Evolutionary conservation across 1,284 basidiomycete species (phyloP), one percentile per base, ranked within the genome.

Genomic region (Ceratobasidium theobromae): DNA sequence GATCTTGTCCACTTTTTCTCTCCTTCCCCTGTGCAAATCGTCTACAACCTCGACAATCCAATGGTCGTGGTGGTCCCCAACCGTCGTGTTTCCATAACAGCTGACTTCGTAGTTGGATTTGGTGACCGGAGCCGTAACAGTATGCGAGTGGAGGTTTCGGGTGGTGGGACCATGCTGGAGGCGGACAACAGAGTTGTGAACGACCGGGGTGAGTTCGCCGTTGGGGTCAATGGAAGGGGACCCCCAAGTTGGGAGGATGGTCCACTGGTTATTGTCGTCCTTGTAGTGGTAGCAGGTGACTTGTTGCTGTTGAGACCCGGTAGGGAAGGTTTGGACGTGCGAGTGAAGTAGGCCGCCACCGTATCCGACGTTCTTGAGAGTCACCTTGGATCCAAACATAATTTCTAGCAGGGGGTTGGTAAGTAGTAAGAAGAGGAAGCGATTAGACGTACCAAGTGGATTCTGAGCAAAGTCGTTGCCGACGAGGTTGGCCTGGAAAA

Each of bases 241-340:
- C 49, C 89, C 84, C 93, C 94, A 97, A 2, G 81, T 81, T 1
- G 93, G 94, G 1, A 88, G 82, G 71, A 99, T 76, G 43, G 82
- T 74, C 88, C 93, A 99, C 62, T 98, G 84, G 78, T 99, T 99
- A 82, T 99, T 99, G 67, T 88, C 86, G 77, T 99, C 96, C 79
- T 96, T 97, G 85, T 99, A 98, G 80, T 99, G 96, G 77, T 99
- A 99, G 79, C 96, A 99, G 0, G 96, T 99, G 11, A 99, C 88
- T 77, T 99, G 97, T 74, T 98, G 96, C 76, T 99, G 95, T 67
- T 82, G 80, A 0, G 93, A 97, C n/a, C 95, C 96, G 16, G 87
- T 81, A 0, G 97, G 97, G 75, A 89, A 98, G 0, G 91, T 89
- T 76, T 98, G 96, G 21, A 96, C 84, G 77, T 99, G 97, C 12